A percentile compares a stretch with the other conserved stretches of the same genome.
These are phyloP conservation scores for Monilinia fructigena DNA, from an alignment of 2,329 filamentous ascomycete species.

Conservation along the genomic window DNA sequence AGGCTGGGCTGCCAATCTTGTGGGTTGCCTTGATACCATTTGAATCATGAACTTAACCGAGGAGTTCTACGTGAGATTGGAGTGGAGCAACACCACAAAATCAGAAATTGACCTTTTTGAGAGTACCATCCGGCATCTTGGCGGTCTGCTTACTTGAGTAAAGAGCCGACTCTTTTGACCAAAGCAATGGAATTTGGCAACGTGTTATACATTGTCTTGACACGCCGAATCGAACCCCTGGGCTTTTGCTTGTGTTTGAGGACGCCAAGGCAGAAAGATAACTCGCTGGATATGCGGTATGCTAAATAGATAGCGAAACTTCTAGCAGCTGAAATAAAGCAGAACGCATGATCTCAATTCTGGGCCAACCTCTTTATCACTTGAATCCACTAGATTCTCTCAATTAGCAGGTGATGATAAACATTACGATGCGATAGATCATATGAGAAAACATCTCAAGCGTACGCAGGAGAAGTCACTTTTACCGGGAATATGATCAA, in stretches of 20 bases:
- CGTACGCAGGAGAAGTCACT: slow-evolving; percentile 51
- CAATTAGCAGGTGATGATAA: slow-evolving; percentile 58
- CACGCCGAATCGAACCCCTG: slow-evolving; percentile 21
- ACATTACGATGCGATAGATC: slow-evolving; percentile 59
- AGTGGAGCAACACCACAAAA: slow-evolving; percentile 26
- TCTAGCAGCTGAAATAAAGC: slow-evolving; percentile 1
- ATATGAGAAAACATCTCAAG: slow-evolving; percentile 55
- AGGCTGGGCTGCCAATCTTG: slow-evolving; percentile 81
- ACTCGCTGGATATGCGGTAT: slow-evolving; percentile 1
- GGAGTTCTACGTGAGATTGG: slow-evolving; percentile 68
- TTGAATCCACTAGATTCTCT: slow-evolving; percentile 61
- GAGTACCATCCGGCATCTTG: slow-evolving; percentile 43
- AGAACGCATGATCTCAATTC: slow-evolving; percentile 17
- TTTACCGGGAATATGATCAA: slow-evolving; percentile 61
- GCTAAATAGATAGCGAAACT: not conserved
- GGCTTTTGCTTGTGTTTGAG: slow-evolving; percentile 22
- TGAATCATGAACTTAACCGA: slow-evolving; percentile 79
- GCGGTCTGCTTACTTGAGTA: slow-evolving; percentile 41
- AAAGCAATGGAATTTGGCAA: slow-evolving; percentile 39
- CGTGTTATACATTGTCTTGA: slow-evolving; percentile 44
- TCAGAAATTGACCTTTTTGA: slow-evolving; percentile 41
- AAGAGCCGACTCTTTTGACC: slow-evolving; percentile 31
- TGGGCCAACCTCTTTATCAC: slow-evolving; percentile 49
- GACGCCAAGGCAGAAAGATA: slow-evolving; percentile 12
- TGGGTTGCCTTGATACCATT: slow-evolving; percentile 76